Conservation (phyloP, 345 rosid species). For the Chamaenerion angustifolium region DNA sequence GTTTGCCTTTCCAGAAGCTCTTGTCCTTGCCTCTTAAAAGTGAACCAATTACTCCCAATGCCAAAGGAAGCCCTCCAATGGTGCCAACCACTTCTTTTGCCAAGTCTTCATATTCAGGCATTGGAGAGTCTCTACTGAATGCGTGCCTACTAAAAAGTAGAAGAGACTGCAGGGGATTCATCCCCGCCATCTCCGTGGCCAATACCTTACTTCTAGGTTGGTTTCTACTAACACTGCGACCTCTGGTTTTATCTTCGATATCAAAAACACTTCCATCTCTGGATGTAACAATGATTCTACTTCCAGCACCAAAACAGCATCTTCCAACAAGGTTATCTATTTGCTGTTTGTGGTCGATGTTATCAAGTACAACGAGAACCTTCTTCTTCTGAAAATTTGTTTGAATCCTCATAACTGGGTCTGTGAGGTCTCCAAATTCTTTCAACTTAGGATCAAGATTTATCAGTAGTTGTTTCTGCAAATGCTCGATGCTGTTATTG, state of each 20-base stretch:
- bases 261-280: background rate
- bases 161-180: background rate
- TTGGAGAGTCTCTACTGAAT: background rate
- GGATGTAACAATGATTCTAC: background rate
- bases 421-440: background rate
- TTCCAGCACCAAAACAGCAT: background rate
- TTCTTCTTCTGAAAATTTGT: background rate
- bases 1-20: background rate
- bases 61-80: constrained; percentile 2
- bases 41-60: constrained; percentile 1
- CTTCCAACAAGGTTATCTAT: background rate
- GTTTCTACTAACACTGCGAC: background rate
- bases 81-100: background rate
- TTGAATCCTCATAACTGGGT: background rate
- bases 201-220: background rate
- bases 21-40: fast-evolving
- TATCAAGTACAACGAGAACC: background rate
- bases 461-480: background rate
- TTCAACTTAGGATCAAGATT: background rate
- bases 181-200: background rate
- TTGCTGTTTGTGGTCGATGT: background rate
- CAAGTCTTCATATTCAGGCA: background rate
- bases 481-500: background rate
- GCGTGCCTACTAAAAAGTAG: background rate
- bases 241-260: background rate